Base-by-base conservation (phyloP, 2,329 filamentous ascomycete species). In the Neofusicoccum sp. region DNA sequence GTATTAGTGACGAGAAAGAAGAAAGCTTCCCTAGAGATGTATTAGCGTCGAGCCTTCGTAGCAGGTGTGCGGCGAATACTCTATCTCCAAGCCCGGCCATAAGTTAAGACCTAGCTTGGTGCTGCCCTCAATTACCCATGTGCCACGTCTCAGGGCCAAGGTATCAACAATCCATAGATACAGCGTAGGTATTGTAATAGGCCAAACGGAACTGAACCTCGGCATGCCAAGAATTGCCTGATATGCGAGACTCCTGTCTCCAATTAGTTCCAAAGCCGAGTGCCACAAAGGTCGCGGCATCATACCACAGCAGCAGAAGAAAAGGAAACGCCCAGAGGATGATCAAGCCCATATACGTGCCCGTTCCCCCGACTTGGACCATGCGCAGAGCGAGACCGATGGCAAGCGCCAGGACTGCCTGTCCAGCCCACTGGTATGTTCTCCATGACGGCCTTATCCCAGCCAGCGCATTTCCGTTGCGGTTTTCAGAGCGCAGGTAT, bases 141-240 rank as follows among this genome's bases (percentile, higher is more conserved):
- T 91, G 6, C 90, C 89, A 41, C 87, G 79, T 44, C 82, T 82
- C 56, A 92, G 71, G 0, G 89, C 88, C 33, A 90, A 70, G 3
- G 88, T 89, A 66, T 93, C 89, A 9, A 92, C 87, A 1, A 88
- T 70, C 88, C 89, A 92, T 1, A 92, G 81, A 67, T 91, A 92
- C 0, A 89, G 1, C 0, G 89, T 92, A 0, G 89, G 87, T 1
- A 89, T 58, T 0, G 79, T 67, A 31, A 92, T 87, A 0, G 89
- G 87, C 1, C 86, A 66, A 2, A 84, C 65, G 0, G 86, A 88
- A 67, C 84, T 87, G 0, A 80, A 80, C 52, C 77, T 70, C 0
- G 89, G 89, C 3, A 91, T 76, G 7, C 77, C 79, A 2, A 90
- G 71, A 5, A 91, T 78, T 67, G 91, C 87, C 64, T 86, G 84